Evolutionary conservation across 768 basidiomycete genomes (phyloP).

Genomic region (Mycena olivaceomarginata): DNA sequence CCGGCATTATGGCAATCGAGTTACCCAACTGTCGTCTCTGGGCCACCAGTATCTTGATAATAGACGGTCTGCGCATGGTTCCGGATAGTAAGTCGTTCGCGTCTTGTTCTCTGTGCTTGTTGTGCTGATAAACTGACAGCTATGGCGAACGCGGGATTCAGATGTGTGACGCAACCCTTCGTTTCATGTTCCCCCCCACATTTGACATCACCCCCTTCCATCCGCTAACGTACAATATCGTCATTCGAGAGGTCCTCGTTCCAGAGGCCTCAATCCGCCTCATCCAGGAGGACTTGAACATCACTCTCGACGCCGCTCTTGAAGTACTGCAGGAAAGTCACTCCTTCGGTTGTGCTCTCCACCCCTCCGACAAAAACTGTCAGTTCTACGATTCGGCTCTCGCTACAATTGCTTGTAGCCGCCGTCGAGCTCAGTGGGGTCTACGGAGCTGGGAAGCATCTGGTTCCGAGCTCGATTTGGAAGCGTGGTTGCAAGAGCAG

Average conservation of each 20-base stretch:
- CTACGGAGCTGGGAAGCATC: neutral
- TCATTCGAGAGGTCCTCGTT: neutral
- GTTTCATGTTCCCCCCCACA: neutral
- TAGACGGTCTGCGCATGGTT: no score
- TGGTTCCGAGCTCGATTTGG: neutral
- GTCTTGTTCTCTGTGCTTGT: neutral
- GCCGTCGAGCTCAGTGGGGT: neutral
- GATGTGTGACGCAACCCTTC: neutral
- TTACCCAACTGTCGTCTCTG: no score
- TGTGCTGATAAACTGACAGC: neutral
- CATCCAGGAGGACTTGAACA: neutral
- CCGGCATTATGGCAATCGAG: no score
- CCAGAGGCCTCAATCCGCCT: neutral
- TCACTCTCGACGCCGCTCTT: neutral
- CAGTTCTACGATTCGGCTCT: neutral
- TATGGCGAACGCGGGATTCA: neutral
- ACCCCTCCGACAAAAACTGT: neutral
- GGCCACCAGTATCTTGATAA: no score
- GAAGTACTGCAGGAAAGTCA: neutral
- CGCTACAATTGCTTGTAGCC: neutral
- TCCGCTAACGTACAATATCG: neutral
- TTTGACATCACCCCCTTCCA: neutral
- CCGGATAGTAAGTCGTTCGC: neutral
- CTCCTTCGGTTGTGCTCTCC: neutral
- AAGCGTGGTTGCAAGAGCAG: neutral